phyloP scores from a whole-genome alignment of 768 basidiomycete genomes.

The Fomitopsis serialis region DNA sequence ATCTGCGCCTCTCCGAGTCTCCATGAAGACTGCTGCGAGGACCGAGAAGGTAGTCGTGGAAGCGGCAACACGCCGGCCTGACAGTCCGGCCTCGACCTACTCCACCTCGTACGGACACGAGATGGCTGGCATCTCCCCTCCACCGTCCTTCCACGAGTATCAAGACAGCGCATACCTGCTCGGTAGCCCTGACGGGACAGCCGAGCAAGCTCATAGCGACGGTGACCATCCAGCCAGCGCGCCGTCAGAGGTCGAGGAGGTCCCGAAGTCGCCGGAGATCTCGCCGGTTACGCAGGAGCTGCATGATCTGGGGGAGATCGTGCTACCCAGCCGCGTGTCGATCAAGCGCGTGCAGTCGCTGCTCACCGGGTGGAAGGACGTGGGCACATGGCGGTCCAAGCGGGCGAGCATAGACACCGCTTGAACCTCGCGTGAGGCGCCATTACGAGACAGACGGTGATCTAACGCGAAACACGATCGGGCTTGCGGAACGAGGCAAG shows the following conservation, averaged over 20 bases:
- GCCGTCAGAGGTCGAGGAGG: not conserved
- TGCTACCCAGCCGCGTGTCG: not conserved
- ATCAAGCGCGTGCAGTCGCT: not conserved
- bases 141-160: not conserved
- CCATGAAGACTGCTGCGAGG: not conserved
- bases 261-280: not conserved
- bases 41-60: not conserved
- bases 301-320: not conserved
- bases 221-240: not conserved
- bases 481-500: too few species aligned
- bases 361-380: not conserved
- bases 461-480: not conserved
- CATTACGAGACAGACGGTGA: too few species aligned
- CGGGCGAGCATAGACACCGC: not conserved
- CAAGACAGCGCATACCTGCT: not conserved
- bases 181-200: not conserved
- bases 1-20: not conserved
- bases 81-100: not conserved
- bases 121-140: not conserved
- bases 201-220: not conserved
- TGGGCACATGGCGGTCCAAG: not conserved
- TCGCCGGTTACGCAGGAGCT: not conserved
- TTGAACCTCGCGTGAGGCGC: not conserved
- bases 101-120: not conserved
- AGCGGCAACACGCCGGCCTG: not conserved